Base-by-base conservation (phyloP, 2,329 filamentous ascomycete species). In the Microsporum ferrugineum region DNA sequence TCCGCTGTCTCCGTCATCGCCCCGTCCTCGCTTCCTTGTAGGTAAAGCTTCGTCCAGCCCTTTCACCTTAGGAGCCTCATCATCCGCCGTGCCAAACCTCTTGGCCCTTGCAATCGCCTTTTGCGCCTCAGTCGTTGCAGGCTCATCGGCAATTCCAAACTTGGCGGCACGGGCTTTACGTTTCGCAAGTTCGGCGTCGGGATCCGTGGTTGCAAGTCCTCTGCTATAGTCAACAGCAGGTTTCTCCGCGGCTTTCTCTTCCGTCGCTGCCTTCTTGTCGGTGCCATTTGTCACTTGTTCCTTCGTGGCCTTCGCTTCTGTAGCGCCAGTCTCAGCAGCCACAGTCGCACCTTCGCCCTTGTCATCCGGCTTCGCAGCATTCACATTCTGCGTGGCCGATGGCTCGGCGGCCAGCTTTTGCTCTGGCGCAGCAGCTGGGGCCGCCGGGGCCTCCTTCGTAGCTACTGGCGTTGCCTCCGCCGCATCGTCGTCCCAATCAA, bases 81-180 rank as follows among this genome's bases (percentile, higher is more conserved):
- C 69, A 49, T 62, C 68, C 2, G 64, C 68, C 2, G 72, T 70
- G 14, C 75, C 76, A 59, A 80, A 80, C 14, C 76, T 73, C 68
- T 79, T 78, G 2, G 77, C 77, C 33, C 78, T 73, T 62, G 78
- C 72, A 17, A 78, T 63, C 12, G 73, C 70, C 68, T 77, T 79
- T 63, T 75, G 70, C 10, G 76, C 74, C 59, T 78, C 77, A 57
- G 71, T 70, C 49, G 72, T 70, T 60, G 73, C 69, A 0, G 72
- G 66, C 27, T 75, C 73, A 61, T 76, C 73, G n/a, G 72, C 71
- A 41, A 76, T 74, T 23, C 77, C 77, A 64, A 80, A 80, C 62
- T 78, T 77, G 63, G 75, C 77, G 10, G 78, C 78, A 58, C 78
- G 76, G 41, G 75, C 74, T 67, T 77, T 78, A 63, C 78, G 76